A percentile compares a stretch with the other conserved stretches of the same genome.
Evolutionary conservation across 805 yeast species (phyloP).

Genomic region (Candida awuae): DNA sequence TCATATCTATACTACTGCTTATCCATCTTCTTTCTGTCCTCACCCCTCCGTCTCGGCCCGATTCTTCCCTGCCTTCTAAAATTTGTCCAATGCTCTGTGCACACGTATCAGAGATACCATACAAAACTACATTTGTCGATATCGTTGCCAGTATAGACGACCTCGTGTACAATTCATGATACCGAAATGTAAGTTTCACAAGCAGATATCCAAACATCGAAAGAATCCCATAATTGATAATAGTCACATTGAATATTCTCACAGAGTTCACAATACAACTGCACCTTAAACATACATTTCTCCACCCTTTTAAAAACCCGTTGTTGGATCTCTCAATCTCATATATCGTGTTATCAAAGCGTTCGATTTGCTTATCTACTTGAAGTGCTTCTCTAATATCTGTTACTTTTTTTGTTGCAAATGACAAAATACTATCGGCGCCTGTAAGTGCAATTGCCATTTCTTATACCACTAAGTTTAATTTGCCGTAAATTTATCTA

Average conservation of each 20-base stretch:
- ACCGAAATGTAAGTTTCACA: constrained; percentile 45
- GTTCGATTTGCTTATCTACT: background rate
- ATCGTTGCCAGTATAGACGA: constrained; percentile 72
- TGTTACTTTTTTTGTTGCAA: background rate
- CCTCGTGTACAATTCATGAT: constrained; percentile 51
- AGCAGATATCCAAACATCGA: constrained; percentile 41
- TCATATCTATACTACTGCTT: too few species aligned
- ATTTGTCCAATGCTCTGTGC: constrained; percentile 60
- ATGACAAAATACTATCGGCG: background rate
- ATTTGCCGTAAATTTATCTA: too few species aligned
- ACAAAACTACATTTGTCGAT: constrained; percentile 69
- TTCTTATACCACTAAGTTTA: background rate
- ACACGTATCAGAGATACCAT: constrained; percentile 84
- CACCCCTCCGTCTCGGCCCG: background rate
- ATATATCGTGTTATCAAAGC: background rate
- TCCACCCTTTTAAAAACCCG: background rate
- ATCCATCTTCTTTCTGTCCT: background rate
- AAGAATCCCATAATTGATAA: constrained; percentile 48
- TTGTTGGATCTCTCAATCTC: background rate
- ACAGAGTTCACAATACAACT: constrained; percentile 13
- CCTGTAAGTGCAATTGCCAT: background rate
- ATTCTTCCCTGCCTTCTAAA: background rate
- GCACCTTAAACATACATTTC: background rate
- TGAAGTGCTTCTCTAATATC: background rate
- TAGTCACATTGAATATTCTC: constrained; percentile 41